Evolutionary conservation across 164 flowering plant genomes (phyloP), one percentile per base, ranked within the genome.

Genomic region (Macadamia tetraphylla): DNA sequence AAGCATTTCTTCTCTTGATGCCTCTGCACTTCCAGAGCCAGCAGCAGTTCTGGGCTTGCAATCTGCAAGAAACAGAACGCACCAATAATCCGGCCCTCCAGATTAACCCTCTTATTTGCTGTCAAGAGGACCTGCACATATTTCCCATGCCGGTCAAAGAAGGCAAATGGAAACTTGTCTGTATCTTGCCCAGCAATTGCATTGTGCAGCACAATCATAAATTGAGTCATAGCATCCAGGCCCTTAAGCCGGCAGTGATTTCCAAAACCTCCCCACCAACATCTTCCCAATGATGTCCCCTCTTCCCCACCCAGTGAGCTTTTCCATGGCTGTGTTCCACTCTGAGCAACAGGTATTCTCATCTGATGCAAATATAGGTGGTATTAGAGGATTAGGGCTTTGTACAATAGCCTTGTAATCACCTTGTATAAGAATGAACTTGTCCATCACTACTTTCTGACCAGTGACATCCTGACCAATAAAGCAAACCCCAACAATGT

Each of bases 1-100:
- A 87, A 82, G 66, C 85, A 76, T 52, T 77, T 81, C 73, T 82
- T 89, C 63, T 92, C 97, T 75, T 86, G 90, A 67, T 85, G 87
- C 76, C 88, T 84, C 77, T 92, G 97, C 31, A 89, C 70, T 74
- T 81, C 83, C 63, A 90, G 64, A 59, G 90, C 85, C 67, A 90
- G 92, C 75, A 89, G 97, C 79, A 92, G 62, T 73, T 94, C 99
- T 57, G 91, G 91, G 77, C 92, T 87, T 3, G 92, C 90, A 68
- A 89, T 86, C 82, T 92, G 99, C 83, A 94, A 75, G 78, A 94
- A 92, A 77, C 99, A 92, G 69, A 94, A 94, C 67, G 93, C 96
- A 57, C 99, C 99, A 72, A 86, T 82, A 58, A 83, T 74, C 70
- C 89, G 73, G 29, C 97, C 99, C 12, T 86, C 87, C 82, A 88